Evolutionary conservation across 2,329 filamentous ascomycete species (phyloP), one percentile per base, ranked within the genome.

Genomic region (Mollisia scopiformis): DNA sequence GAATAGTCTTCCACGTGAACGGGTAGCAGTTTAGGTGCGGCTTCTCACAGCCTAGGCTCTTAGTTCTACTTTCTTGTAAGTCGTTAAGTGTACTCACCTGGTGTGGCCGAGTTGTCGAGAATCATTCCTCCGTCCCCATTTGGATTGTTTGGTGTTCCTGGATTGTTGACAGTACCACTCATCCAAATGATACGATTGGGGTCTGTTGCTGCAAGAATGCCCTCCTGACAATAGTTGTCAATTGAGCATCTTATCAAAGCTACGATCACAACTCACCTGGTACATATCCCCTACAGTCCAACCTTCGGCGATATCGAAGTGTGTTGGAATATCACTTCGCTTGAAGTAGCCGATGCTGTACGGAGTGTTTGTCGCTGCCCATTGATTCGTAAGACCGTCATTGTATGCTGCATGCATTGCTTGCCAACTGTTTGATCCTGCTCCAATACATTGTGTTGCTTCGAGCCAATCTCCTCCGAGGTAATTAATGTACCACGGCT

Each of bases 261-360:
- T 13, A 7, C 6, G 6, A 6, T 33, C 31, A 13, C 13, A 33
- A 33, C 31, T 51, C 46, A 75, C 76, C 66, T 79, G 81, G 61
- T 85, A 84, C 82, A 84, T 85, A 67, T 85, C 83, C 1, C 76
- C 81, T 14, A 83, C 68, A 0, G 82, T 81, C 78, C 79, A 85
- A 13, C 76, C 80, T 55, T 85, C 82, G 0, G 81, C 82, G 65
- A 85, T 76, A 4, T 78, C 78, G 69, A 80, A 85, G 19, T 85
- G 82, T 21, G 82, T 75, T 0, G 82, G 82, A 19, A 85, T 73
- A 55, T 85, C 82, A 3, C 75, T 67, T 14, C 80, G 72, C 60
- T 79, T 80, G 62, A 79, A 77, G 67, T 82, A 80, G 0, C 78
- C 81, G 75, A 81, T 81, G 61, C 79, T 82, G 74, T 76, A 83